These are phyloP conservation scores for Pythium coloratum DNA, from an alignment of 352 stramenopile species.

Conservation along the genomic window DNA sequence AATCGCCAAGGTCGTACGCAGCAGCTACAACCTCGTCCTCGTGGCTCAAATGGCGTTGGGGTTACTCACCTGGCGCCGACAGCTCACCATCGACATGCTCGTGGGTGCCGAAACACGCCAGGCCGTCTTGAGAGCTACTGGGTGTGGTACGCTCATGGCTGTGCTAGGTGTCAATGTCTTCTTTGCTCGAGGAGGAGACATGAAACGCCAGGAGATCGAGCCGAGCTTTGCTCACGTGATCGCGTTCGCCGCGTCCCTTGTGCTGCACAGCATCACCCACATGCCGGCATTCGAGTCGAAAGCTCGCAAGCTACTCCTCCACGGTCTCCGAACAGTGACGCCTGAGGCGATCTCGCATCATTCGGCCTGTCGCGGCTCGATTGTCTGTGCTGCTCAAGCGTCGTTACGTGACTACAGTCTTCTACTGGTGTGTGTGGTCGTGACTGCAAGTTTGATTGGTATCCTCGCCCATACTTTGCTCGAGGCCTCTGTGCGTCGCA, in stretches of 20 bases:
- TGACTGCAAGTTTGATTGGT: neutral
- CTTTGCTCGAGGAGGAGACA: constrained; percentile 35
- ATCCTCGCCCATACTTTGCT: constrained; percentile 9
- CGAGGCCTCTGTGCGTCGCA: neutral
- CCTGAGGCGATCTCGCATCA: constrained; percentile 28
- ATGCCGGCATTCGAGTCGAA: constrained; percentile 8
- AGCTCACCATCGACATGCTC: constrained; percentile 41
- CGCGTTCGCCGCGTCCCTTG: constrained; percentile 26
- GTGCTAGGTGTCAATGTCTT: constrained; percentile 38
- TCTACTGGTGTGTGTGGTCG: constrained; percentile 19
- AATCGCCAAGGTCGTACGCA: constrained; percentile 40
- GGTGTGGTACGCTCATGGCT: constrained; percentile 33
- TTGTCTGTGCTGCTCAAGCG: constrained; percentile 30
- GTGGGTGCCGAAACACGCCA: constrained; percentile 33
- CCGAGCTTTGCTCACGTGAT: constrained; percentile 38
- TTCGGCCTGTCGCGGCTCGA: constrained; percentile 36
- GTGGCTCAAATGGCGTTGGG: constrained; percentile 35
- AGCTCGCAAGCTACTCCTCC: constrained; percentile 23
- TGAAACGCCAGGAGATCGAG: constrained; percentile 44
- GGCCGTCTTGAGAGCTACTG: constrained; percentile 33
- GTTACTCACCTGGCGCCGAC: constrained; percentile 37
- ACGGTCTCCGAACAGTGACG: constrained; percentile 30
- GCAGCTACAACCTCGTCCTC: constrained; percentile 43
- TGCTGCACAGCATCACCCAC: constrained; percentile 26
- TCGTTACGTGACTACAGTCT: constrained; percentile 27